A percentile compares a stretch with the other conserved stretches of the same genome.
These are phyloP conservation scores for Limonium bicolor DNA, from an alignment of 148 eudicot genomes.

Conservation along the genomic window DNA sequence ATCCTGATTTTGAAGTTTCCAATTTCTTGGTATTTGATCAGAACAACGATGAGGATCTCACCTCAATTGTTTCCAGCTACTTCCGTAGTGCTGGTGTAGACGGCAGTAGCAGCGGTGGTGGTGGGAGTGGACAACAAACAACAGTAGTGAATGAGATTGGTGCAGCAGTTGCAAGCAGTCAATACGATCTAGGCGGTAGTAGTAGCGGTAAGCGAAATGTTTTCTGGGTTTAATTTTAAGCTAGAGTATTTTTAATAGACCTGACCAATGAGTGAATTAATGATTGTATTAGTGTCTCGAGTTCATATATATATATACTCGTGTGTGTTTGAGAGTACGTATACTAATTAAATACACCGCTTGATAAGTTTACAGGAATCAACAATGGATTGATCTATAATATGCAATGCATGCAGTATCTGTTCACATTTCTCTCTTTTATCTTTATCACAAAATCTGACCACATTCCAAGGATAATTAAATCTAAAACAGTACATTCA, in stretches of 20 bases:
- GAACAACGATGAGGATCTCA: slow-evolving; percentile 4
- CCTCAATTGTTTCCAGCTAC: slow-evolving; percentile 11
- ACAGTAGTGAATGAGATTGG: too few species aligned
- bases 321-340: too few species aligned
- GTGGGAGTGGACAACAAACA: slow-evolving; percentile 8
- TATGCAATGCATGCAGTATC: too few species aligned
- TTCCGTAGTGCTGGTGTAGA: slow-evolving; percentile 13
- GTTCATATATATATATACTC: not conserved
- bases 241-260: not conserved
- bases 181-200: slow-evolving; percentile 14
- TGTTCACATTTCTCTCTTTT: too few species aligned
- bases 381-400: too few species aligned
- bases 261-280: not conserved
- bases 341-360: too few species aligned
- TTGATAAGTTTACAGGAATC: too few species aligned
- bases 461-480: too few species aligned
- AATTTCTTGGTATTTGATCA: slow-evolving; percentile 18
- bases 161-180: too few species aligned
- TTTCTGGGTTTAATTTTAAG: not conserved
- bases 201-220: too few species aligned
- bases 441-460: too few species aligned
- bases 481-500: too few species aligned
- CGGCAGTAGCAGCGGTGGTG: slow-evolving; percentile 2
- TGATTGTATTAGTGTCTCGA: not conserved
- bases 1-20: slow-evolving; percentile 22